These are phyloP conservation scores for Laburnicola sp. DNA, from an alignment of 2,329 filamentous ascomycete genomes.

Conservation along the genomic window DNA sequence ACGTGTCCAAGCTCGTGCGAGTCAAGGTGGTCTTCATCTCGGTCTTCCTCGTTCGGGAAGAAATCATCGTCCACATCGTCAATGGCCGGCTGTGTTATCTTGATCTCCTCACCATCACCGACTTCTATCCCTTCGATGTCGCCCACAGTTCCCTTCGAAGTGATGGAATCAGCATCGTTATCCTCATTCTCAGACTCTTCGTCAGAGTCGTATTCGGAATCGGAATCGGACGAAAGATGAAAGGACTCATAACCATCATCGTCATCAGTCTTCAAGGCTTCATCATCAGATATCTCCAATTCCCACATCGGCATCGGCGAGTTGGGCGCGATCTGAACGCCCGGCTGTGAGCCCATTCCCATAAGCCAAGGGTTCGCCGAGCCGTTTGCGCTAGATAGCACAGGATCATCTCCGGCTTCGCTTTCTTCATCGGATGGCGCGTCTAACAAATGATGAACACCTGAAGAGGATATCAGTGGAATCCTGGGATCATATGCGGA, in stretches of 20 bases:
- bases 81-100: constrained; percentile 87
- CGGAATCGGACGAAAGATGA: constrained; percentile 62
- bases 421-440: constrained; percentile 58
- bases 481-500: not conserved
- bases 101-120: constrained; percentile 73
- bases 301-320: constrained; percentile 38
- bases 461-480: not conserved
- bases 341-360: constrained; percentile 43
- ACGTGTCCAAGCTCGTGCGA: constrained; percentile 80
- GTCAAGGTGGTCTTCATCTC: constrained; percentile 76
- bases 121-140: constrained; percentile 79
- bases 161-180: constrained; percentile 31
- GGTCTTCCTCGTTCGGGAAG: constrained; percentile 74
- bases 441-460: constrained; percentile 92
- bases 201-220: constrained; percentile 56
- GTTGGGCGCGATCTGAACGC: constrained; percentile 35
- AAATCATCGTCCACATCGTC: constrained; percentile 84
- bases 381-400: constrained; percentile 50
- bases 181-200: constrained; percentile 35
- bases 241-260: constrained; percentile 39
- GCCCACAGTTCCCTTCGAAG: constrained; percentile 48
- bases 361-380: constrained; percentile 40
- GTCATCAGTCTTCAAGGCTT: constrained; percentile 50
- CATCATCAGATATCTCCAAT: constrained; percentile 59
- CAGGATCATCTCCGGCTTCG: constrained; percentile 43